Evolutionary conservation across 2,329 filamentous ascomycete species (phyloP), one percentile per base, ranked within the genome.

Genomic region (Penicillium capsulatum): DNA sequence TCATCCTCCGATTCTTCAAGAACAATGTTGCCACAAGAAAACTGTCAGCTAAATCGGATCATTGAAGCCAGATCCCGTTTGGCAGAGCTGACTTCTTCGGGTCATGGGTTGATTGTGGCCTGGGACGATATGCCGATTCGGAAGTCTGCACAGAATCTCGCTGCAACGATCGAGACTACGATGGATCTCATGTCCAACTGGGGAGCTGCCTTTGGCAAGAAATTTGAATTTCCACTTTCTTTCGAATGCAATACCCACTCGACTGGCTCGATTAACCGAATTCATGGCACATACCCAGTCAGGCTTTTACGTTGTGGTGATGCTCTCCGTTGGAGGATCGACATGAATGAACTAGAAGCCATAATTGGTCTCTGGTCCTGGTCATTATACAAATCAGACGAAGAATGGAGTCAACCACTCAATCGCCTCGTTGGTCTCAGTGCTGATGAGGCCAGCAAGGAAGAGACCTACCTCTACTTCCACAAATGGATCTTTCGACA

Each of bases 401-500:
- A 48, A 7, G 35, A 45, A 2, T 55, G 51, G 50, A 33, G 36
- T 0, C 35, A 40, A 1, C 42, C 38, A 4, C 48, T 60, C 10
- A 38, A 31, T 28, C 55, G 57, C 0, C 37, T 59, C 2, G 35
- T 60, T 11, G 57, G 58, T 1, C 24, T 60, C 9, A 46, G 19
- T 7, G 38, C 42, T 11, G 28, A 32, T 1, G 53, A 60, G 17
- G 54, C 57, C 2, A 40, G 33, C 1, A 30, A 36, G 8, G 40
- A 56, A 22, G 47, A 54, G 17, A 57, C 54, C 0, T 53, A 54
- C 11, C 42, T 57, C 11, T 50, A 53, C 17, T 61, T 58, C 22
- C 48, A 57, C 11, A 63, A 62, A 46, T 63, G 59, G 59, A 58
- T 63, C 2, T 59, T 51, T 17, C 47, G 56, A 2, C 50, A 60